Conservation (phyloP, 208 protist genomes). For the Leishmania tropica region DNA sequence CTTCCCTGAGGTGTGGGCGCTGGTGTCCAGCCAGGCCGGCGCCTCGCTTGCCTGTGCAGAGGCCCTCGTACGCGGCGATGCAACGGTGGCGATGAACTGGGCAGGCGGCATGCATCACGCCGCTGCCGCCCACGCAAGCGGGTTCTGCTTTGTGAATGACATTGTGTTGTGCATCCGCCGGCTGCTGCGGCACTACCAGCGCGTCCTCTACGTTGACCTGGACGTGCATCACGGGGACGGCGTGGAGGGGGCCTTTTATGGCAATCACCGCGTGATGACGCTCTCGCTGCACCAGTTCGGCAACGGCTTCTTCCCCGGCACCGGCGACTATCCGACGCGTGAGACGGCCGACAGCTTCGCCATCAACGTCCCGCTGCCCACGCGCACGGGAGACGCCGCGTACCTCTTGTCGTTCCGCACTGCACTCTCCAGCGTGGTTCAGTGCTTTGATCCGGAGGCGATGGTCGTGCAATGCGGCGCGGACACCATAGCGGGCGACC, state of each 20-base stretch:
- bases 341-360: constrained; percentile 65
- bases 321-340: constrained; percentile 73
- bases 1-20: constrained; percentile 79
- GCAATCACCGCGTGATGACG: constrained; percentile 99
- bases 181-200: constrained; percentile 95
- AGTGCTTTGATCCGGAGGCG: constrained; percentile 96
- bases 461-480: constrained; percentile 99
- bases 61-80: constrained; percentile 90
- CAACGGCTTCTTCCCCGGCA: constrained; percentile 98
- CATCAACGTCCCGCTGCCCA: constrained; percentile 96
- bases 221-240: constrained; percentile 99
- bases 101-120: constrained; percentile 98
- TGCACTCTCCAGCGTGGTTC: constrained; percentile 93
- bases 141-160: constrained; percentile 99
- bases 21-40: constrained; percentile 80
- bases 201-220: constrained; percentile 99
- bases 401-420: constrained; percentile 97
- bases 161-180: constrained; percentile 99
- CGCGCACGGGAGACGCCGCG: constrained; percentile 94
- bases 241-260: constrained; percentile 99
- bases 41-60: constrained; percentile 95
- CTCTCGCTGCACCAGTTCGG: constrained; percentile 99
- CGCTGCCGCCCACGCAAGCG: constrained; percentile 93
- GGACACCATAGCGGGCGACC: constrained; percentile 97
- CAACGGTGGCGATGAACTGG: constrained; percentile 99